Conservation (phyloP, 441 rosid genomes). For the Raphanus hybrid region DNA sequence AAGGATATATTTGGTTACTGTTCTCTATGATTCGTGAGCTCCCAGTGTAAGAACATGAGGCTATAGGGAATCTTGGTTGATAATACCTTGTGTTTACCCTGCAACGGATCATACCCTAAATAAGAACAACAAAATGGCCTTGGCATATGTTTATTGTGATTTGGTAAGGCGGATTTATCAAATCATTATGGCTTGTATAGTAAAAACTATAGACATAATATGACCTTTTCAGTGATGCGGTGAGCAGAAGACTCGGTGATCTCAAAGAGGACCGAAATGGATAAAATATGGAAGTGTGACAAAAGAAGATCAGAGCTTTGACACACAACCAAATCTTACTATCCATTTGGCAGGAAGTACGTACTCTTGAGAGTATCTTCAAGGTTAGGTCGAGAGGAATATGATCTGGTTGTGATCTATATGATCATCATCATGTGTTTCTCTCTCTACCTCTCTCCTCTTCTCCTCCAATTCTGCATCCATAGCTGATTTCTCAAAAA, state of each 20-base stretch:
- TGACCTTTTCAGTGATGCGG: too few relatives aligned
- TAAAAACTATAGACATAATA: too few relatives aligned
- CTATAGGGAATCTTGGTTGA: neutral
- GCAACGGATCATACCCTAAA: constrained; percentile 1
- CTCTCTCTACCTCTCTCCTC: neutral
- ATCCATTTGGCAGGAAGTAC: neutral
- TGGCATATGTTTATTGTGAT: neutral
- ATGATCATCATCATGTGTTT: neutral
- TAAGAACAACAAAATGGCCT: neutral
- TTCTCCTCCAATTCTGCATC: neutral
- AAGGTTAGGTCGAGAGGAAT: neutral
- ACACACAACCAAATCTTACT: neutral
- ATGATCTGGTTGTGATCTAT: neutral
- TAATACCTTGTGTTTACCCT: neutral
- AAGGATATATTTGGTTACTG: too few relatives aligned
- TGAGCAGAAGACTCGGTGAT: too few relatives aligned
- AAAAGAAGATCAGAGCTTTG: constrained; percentile 1
- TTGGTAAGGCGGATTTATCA: neutral
- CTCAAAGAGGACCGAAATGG: neutral
- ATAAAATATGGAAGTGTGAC: neutral
- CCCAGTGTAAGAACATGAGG: too few relatives aligned
- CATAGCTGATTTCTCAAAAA: neutral
- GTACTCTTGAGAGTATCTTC: constrained; percentile 4
- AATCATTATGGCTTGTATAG: too few relatives aligned
- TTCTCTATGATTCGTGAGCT: too few relatives aligned